Evolutionary conservation across 805 yeast genomes (phyloP), one percentile per base, ranked within the genome.

Genomic region (Brettanomyces sp.): DNA sequence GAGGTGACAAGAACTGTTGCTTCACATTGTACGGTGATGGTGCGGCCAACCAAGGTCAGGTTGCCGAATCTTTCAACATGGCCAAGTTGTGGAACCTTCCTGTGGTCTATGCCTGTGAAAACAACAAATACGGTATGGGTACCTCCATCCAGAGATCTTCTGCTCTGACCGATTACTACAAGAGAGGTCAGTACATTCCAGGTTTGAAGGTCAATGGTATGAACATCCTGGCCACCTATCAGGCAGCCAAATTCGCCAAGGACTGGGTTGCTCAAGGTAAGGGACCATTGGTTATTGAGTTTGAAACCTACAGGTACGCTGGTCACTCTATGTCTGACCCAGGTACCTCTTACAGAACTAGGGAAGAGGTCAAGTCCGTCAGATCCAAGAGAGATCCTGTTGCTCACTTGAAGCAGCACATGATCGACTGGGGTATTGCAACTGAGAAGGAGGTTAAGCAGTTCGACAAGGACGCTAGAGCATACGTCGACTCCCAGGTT

Each of bases 321-420:
- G 99, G 99, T 69, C 99, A 93, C 81, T 93, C 99, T 58, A 93
- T 93, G 98, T 91, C 98, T 57, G 99, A 93, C 73, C 99, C 99
- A 63, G 99, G 99, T 79, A 93, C 99, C 69, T 93, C 99, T 56
- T 93, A 93, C 83, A 85, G 99, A 81, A 93, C 99, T 65, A 90
- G 99, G 77, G 99, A 93, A 74, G 99, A 93, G 76, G 93, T 93
- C 58, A 97, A 90, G 75, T 91, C 91, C 76, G 90, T 93, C 97
- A 86, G 99, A 77, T 88, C 98, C 39, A 85, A 88, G 77, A 89
- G 85, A 68, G 99, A 93, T 69, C 97, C 98, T 59, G 88, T 93
- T 68, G 90, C 95, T 47, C 98, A 98, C 57, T 80, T 93, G 65
- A 91, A 90, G 79, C 82, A 81, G 61, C 85, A 80, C 52, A 73